Evolutionary conservation across 2,329 filamentous ascomycete species (phyloP).

Genomic region (Hypoxylon sp.): DNA sequence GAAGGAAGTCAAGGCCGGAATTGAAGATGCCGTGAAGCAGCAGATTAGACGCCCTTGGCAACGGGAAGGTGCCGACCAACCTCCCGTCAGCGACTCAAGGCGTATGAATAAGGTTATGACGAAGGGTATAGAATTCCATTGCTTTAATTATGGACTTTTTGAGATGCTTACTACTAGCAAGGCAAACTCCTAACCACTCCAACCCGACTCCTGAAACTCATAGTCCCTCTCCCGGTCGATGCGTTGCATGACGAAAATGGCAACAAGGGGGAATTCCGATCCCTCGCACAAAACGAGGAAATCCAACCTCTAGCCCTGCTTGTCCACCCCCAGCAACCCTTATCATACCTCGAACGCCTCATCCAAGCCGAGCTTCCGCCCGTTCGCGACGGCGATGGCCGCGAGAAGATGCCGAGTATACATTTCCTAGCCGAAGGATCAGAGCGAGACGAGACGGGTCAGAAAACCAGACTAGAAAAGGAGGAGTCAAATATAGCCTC

Average conservation of each 20-base stretch:
- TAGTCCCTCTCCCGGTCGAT: constrained; percentile 71
- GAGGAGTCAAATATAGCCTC: constrained; percentile 70
- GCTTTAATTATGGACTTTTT: background rate
- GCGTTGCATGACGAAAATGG: constrained; percentile 71
- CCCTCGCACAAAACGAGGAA: constrained; percentile 70
- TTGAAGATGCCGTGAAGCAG: constrained; percentile 63
- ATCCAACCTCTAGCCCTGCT: constrained; percentile 89
- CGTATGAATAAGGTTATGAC: constrained; percentile 68
- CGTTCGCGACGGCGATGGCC: constrained; percentile 72
- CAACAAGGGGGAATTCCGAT: constrained; percentile 54
- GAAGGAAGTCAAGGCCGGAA: constrained; percentile 53
- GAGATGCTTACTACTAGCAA: constrained; percentile 50
- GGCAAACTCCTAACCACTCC: constrained; percentile 81
- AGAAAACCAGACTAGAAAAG: constrained; percentile 51
- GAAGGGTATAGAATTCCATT: constrained; percentile 65
- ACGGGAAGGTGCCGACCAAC: constrained; percentile 70
- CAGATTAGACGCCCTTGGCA: constrained; percentile 74
- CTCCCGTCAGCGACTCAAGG: constrained; percentile 68
- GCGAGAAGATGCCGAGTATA: constrained; percentile 79
- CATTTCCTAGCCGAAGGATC: constrained; percentile 86
- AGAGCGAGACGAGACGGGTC: constrained; percentile 69
- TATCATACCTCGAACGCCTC: constrained; percentile 89
- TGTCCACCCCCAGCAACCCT: constrained; percentile 89
- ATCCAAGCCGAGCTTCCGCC: constrained; percentile 89
- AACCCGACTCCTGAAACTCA: constrained; percentile 78